These are phyloP conservation scores for Solanum pennellii DNA, from an alignment of 257 asterid species.

Conservation along the genomic window DNA sequence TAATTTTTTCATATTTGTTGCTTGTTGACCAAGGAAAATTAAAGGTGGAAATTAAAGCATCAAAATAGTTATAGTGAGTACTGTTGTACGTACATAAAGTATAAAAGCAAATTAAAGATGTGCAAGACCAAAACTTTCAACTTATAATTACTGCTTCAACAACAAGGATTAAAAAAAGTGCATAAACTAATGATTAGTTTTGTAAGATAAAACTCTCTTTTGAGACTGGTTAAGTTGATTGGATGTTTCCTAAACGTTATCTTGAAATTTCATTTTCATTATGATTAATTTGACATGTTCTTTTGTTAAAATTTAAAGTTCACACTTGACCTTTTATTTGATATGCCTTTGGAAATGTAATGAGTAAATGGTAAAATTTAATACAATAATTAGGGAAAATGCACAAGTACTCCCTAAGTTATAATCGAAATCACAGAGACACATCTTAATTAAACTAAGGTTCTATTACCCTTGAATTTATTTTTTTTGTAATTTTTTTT, in stretches of 20 bases:
- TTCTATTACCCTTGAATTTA: rapidly evolving
- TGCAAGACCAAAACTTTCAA: neutral
- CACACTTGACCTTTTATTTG: neutral
- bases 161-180: neutral
- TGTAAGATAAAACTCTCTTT: neutral
- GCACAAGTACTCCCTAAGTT: too few species aligned
- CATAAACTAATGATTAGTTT: neutral
- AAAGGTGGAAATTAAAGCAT: neutral
- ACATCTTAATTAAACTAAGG: too few species aligned
- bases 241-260: neutral
- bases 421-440: too few species aligned
- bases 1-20: too few species aligned
- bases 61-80: neutral
- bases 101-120: neutral
- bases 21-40: neutral
- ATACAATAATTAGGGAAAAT: too few species aligned
- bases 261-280: neutral
- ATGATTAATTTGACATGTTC: too few species aligned
- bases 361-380: too few species aligned
- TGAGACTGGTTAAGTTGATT: neutral
- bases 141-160: neutral
- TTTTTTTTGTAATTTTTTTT: too few species aligned
- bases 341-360: too few species aligned
- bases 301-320: too few species aligned
- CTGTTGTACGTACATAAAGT: neutral